Evolutionary conservation across 2,329 filamentous ascomycete genomes (phyloP), one percentile per base, ranked within the genome.

Genomic region (Cryphonectria parasitica): DNA sequence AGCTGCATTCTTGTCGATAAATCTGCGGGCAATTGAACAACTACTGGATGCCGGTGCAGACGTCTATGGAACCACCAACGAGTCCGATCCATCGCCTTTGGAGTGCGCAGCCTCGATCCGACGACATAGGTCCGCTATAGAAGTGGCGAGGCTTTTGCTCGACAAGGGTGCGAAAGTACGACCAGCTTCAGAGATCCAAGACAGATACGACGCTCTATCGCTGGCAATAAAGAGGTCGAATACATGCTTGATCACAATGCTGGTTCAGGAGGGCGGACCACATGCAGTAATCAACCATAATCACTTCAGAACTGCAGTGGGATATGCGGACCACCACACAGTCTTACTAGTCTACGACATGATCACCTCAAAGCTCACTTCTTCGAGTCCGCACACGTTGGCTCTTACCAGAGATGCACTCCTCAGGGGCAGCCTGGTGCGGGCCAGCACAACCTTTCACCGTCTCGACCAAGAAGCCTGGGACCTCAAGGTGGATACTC

Each of bases 81-180:
- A 3, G 0, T 4, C 2, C 22, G 8, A 19, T 2, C 5, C 0
- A 0, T 34, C 60, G 0, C 45, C 67, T 11, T 2, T 68, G 1
- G 25, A 56, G 19, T 36, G 11, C 0, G 60, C 45, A 5, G 45
- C 67, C 11, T 3, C 0, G 0, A 5, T 19, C 22, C 0, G 0
- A 0, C 4, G 11, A 2, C 60, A 56, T 19, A 34, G 43, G 7
- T 17, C 36, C 0, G 67, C 60, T 31, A 6, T 10, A 1, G 3
- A 3, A 15, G 19, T 68, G 2, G 17, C 17, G 0, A 17, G 17
- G 1, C 31, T 64, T 1, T 39, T 68, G 1, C 28, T 68, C 25
- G 39, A 25, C 3, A 54, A 43, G n/a, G 10, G 15, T 2, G 36
- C 58, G 7, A 56, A 19, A 2, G 1, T 64, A 34, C 45, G 11